A percentile compares a stretch with the other conserved stretches of the same genome.
These are phyloP conservation scores for Albatrellus ellisii DNA, from an alignment of 768 basidiomycete species.

Conservation along the genomic window DNA sequence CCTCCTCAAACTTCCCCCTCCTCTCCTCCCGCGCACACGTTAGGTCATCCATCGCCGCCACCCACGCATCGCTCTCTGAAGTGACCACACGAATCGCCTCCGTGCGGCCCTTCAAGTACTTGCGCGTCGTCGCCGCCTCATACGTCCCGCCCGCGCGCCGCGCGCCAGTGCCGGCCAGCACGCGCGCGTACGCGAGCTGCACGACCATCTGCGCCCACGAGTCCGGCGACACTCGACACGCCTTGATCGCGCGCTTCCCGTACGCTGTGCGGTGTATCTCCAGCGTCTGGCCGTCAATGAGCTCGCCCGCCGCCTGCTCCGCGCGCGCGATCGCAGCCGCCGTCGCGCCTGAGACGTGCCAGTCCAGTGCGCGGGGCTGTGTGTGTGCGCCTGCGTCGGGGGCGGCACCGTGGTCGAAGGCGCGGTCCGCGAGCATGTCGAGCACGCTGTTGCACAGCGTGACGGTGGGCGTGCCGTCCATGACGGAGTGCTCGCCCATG, in stretches of 20 bases:
- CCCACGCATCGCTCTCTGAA: slow-evolving; percentile 65
- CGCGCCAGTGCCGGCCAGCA: slow-evolving; percentile 31
- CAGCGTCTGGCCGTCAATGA: slow-evolving; percentile 52
- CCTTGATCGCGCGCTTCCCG: slow-evolving; percentile 80
- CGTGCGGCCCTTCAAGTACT: slow-evolving; percentile 81
- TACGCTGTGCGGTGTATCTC: slow-evolving; percentile 55
- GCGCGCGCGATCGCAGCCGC: slow-evolving; percentile 42
- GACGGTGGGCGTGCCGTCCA: slow-evolving; percentile 80
- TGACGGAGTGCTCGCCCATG: slow-evolving; percentile 88
- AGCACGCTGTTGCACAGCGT: slow-evolving; percentile 62
- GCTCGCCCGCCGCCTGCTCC: slow-evolving; percentile 37
- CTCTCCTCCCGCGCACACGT: slow-evolving; percentile 27
- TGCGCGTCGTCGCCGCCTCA: slow-evolving; percentile 85
- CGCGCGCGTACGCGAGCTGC: slow-evolving; percentile 76
- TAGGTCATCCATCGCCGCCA: slow-evolving; percentile 55
- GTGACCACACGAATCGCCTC: slow-evolving; percentile 87
- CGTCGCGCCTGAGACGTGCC: slow-evolving; percentile 39
- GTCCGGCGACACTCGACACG: slow-evolving; percentile 82
- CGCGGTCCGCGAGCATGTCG: slow-evolving; percentile 38
- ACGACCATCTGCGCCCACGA: slow-evolving; percentile 91
- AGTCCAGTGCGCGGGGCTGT: slow-evolving; percentile 45
- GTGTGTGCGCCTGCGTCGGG: slow-evolving; percentile 11
- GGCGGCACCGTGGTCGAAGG: slow-evolving; percentile 48
- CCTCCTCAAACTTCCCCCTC: slow-evolving; percentile 41
- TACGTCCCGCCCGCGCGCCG: slow-evolving; percentile 72